phyloP scores from a whole-genome alignment of 352 stramenopile species.

The Globisporangium lucens region DNA sequence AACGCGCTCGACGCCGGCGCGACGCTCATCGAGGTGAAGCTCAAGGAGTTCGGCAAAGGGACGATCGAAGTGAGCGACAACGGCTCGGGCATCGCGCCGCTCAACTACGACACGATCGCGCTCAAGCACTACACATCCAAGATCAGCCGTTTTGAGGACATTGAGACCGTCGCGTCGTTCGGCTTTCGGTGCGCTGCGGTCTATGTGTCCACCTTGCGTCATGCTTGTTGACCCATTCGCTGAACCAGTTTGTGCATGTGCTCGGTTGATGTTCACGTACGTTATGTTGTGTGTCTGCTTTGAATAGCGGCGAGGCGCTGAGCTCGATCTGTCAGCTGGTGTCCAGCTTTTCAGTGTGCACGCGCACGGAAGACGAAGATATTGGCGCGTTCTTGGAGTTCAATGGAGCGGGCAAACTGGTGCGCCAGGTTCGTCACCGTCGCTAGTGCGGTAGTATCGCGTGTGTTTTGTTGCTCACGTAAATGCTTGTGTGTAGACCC shows the following conservation, averaged over 20 bases:
- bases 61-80: conserved; percentile 97
- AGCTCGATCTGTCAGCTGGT: conserved; percentile 94
- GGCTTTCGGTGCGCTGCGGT: conserved; percentile 86
- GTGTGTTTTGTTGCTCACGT: neutral
- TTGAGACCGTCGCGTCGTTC: conserved; percentile 86
- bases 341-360: conserved; percentile 84
- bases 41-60: conserved; percentile 91
- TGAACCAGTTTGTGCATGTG: neutral
- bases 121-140: conserved; percentile 96
- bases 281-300: neutral
- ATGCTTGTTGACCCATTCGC: neutral
- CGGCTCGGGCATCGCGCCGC: conserved; percentile 81
- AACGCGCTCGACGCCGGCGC: conserved; percentile 85
- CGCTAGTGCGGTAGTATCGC: neutral
- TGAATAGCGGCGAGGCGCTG: conserved; percentile 90
- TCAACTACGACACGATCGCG: conserved; percentile 79
- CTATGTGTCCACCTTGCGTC: neutral
- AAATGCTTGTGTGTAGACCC: conserved; percentile 20
- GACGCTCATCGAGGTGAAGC: conserved; percentile 81
- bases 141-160: conserved; percentile 93
- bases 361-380: conserved; percentile 60
- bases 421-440: conserved; percentile 17
- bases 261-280: neutral
- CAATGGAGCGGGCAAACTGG: conserved; percentile 56
- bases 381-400: conserved; percentile 89